A percentile compares a stretch with the other conserved stretches of the same genome.
phyloP scores from a whole-genome alignment of 257 asterid species.

The Solanum tarijense region DNA sequence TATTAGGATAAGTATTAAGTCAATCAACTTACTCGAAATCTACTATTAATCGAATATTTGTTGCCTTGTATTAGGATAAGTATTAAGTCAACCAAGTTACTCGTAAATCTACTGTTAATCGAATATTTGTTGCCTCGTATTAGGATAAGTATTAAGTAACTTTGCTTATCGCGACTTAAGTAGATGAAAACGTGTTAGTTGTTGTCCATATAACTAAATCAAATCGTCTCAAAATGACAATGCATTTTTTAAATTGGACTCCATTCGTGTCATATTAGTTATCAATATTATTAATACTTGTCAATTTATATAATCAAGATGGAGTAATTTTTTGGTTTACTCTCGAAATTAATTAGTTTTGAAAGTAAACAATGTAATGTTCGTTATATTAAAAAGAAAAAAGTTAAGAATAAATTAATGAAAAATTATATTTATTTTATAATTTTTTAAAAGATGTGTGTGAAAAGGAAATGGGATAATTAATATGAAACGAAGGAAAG shows the following conservation, averaged over 20 bases:
- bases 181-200: background rate
- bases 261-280: too few relatives aligned
- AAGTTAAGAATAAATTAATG: background rate
- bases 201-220: too few relatives aligned
- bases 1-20: background rate
- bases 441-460: background rate
- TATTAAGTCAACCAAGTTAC: background rate
- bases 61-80: background rate
- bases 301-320: background rate
- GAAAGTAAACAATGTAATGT: background rate
- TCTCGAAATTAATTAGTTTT: too few relatives aligned
- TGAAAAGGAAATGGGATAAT: background rate
- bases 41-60: background rate
- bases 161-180: background rate
- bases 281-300: too few relatives aligned
- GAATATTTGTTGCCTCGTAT: background rate
- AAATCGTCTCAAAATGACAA: too few relatives aligned
- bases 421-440: too few relatives aligned
- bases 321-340: background rate
- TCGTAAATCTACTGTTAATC: background rate
- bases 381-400: too few relatives aligned
- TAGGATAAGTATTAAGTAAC: background rate
- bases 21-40: background rate
- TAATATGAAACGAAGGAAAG: background rate
- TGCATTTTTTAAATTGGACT: too few relatives aligned